Base-by-base conservation (phyloP, 2,329 filamentous ascomycete species). In the Penicillium brevicompactum region DNA sequence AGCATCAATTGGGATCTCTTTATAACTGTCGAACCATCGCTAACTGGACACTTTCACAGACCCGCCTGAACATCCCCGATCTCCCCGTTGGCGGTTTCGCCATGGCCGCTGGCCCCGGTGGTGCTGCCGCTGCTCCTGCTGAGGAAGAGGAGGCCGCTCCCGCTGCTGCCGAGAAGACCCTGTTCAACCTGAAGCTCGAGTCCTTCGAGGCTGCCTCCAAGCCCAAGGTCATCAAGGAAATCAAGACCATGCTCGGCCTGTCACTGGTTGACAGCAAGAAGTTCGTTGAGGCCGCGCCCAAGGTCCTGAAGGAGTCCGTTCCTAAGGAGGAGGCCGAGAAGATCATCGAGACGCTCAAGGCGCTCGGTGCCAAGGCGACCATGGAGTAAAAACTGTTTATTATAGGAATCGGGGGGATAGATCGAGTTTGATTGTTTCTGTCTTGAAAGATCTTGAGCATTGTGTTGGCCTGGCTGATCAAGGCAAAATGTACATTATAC, bases 201-300 rank as follows among this genome's bases (percentile, higher is more conserved):
- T 89, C 88, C 34, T 95, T 97, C 74, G 95, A 99, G 50, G 83
- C 92, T 27, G 83, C 79, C 48, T 81, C 93, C 63, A 99, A 99
- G 84, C 92, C 95, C 70, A 99, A 99, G 89, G 83, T 99, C 70
- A 99, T 99, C 84, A 99, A 99, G 86, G 94, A 99, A 82, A 85
- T 99, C 81, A 99, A 99, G 87, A 87, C 86, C 71, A 84, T 99
- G 86, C 82, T 99, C 58, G 94, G 94, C 42, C 80, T 99, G 73
- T 95, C 90, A 75, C 84, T 99, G 81, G 95, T 99, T 67, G 94
- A 99, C 79, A 96, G 91, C 80, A 99, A 99, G 89, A 99, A 99
- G 83, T 99, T 99, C 71, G 94, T 99, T 64, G 94, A 99, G 84
- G 91, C 90, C 73, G 92, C 90, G 66, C 94, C 94, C 62, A 99